These are phyloP conservation scores for Entophlyctis helioformis DNA, from an alignment of 192 early-diverging fungal genomes.

Conservation along the genomic window DNA sequence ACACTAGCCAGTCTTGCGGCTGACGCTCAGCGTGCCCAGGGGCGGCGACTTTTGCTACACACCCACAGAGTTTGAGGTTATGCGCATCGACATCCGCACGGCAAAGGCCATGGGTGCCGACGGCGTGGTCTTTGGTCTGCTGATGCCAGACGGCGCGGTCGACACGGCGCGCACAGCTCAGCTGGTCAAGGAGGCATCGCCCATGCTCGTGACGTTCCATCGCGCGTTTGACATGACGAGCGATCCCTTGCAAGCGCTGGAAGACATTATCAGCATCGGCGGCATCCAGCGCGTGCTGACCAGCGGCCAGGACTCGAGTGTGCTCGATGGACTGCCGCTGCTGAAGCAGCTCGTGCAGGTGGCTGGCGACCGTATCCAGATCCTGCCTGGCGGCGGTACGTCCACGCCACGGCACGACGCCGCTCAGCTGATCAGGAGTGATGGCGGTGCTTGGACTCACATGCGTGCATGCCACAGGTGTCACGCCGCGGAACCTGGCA, in stretches of 20 bases:
- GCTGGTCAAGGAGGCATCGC: constrained; percentile 35
- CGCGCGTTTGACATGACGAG: constrained; percentile 54
- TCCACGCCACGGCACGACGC: no score
- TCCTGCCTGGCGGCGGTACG: constrained; percentile 47
- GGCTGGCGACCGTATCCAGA: constrained; percentile 30
- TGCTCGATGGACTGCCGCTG: constrained; percentile 39
- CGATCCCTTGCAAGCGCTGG: constrained; percentile 42
- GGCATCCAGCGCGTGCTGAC: constrained; percentile 53
- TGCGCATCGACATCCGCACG: constrained; percentile 31
- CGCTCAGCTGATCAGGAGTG: no score
- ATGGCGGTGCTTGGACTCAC: no score
- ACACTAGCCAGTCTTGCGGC: not conserved
- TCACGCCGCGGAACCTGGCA: constrained; percentile 31
- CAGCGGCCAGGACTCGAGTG: constrained; percentile 43
- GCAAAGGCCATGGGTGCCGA: constrained; percentile 27
- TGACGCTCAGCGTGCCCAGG: constrained; percentile 13
- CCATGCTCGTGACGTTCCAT: constrained; percentile 57
- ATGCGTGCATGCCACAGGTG: no score
- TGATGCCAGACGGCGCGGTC: constrained; percentile 38
- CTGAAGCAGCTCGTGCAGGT: constrained; percentile 25
- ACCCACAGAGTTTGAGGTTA: constrained; percentile 26
- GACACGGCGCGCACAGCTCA: constrained; percentile 28
- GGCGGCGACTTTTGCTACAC: constrained; percentile 51
- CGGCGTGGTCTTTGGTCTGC: constrained; percentile 55
- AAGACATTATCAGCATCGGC: constrained; percentile 42